Evolutionary conservation across 345 rosid genomes (phyloP), one percentile per base, ranked within the genome.

Genomic region (Camelina sativa): DNA sequence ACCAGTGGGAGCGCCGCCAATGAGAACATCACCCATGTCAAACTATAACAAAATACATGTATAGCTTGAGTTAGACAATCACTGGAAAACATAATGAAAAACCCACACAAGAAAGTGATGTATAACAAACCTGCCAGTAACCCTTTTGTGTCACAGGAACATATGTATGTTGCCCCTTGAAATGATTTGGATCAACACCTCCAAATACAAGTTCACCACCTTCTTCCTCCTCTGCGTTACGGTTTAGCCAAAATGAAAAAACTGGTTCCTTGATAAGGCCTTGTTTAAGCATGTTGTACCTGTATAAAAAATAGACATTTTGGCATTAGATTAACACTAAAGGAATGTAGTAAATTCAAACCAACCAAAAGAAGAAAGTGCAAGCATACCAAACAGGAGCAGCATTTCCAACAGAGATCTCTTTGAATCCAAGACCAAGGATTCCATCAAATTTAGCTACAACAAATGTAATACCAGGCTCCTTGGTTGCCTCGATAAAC

Each of bases 201-300:
- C 98, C 99, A 83, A 95, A 95, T 40, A 95, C 96, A 52, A 95
- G 76, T 82, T 92, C 91, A 62, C 98, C 98, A 32, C 99, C 99
- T 80, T 85, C 88, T 12, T 90, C 92, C 50, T 83, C 97, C 17
- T 76, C 87, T 9, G 86, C 68, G 19, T 90, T 87, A 75, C 94
- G 96, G 85, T 90, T 95, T 78, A 95, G 89, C 99, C 97, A 95
- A 72, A 95, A 95, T 20, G 99, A 92, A 81, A 95, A 95, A 54
- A 95, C 91, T 0, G 96, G 98, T 20, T 95, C 94, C 74, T 88
- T 84, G 71, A 89, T 84, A 38, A 92, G 96, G 61, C 91, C 89
- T 80, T 90, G 96, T 43, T 85, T 79, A 55, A 95, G 69, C 94
- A 95, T 88, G 83, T 88, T 85, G 86, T 90, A 85, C 99, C 99